These are phyloP conservation scores for Atalantia buxifolia DNA, from an alignment of 345 rosid species.

Conservation along the genomic window DNA sequence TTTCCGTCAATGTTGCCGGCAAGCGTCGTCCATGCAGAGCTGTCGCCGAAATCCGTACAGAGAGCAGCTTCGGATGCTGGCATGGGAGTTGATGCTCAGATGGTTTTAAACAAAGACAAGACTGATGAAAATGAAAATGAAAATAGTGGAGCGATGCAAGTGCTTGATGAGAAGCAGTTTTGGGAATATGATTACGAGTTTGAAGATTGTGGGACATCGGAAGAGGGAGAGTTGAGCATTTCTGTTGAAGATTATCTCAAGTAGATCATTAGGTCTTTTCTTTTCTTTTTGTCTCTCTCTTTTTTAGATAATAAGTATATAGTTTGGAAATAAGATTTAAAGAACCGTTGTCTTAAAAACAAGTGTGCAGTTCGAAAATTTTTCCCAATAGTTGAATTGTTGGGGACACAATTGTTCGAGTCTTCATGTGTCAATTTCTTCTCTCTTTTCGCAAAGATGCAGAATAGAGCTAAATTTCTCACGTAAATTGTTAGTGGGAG, in stretches of 20 bases:
- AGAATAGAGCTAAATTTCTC: no score
- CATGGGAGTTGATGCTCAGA: slow-evolving; percentile 66
- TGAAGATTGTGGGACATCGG: slow-evolving; percentile 4
- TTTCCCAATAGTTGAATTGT: no score
- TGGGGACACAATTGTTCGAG: no score
- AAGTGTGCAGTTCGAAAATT: no score
- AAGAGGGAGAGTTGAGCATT: slow-evolving; percentile 34
- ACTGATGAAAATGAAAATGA: neutral
- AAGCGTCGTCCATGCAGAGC: slow-evolving; percentile 21
- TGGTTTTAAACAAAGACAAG: slow-evolving; percentile 14
- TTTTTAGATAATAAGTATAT: no score
- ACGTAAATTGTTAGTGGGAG: no score
- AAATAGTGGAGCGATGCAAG: neutral
- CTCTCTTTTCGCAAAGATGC: no score
- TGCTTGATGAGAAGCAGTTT: slow-evolving; percentile 1
- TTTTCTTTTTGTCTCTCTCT: neutral
- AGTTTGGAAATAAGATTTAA: no score
- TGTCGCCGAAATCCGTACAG: slow-evolving; percentile 69
- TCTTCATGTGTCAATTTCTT: no score
- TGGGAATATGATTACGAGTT: slow-evolving; percentile 4
- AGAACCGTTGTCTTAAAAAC: no score
- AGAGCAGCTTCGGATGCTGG: slow-evolving; percentile 84
- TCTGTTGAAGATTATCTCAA: slow-evolving; percentile 64
- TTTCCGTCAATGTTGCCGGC: slow-evolving; percentile 58
- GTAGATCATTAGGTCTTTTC: neutral